phyloP scores from a whole-genome alignment of 148 eudicot species.

The Talinum fruticosum region DNA sequence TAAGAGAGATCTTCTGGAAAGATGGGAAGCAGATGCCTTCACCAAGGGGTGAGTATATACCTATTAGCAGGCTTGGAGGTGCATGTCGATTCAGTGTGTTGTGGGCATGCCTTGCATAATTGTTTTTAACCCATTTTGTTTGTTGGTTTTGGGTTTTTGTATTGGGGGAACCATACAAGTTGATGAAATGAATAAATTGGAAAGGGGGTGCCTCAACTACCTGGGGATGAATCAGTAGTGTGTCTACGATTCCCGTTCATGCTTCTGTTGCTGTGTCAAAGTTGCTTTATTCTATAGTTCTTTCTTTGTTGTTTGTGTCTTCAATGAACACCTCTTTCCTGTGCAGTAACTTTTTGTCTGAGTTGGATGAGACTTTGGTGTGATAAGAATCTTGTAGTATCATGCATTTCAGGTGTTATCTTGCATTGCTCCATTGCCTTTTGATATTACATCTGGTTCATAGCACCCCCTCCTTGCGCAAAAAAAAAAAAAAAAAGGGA shows the following conservation, averaged over 20 bases:
- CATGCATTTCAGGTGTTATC: not conserved
- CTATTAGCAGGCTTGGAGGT: slow-evolving; percentile 1
- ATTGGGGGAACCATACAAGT: not conserved
- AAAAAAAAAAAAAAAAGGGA: not conserved
- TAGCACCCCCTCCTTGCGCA: not conserved
- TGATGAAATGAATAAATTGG: not conserved
- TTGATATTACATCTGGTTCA: not conserved
- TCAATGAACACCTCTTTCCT: too few species aligned
- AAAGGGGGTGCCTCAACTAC: not conserved
- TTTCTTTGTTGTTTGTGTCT: not conserved
- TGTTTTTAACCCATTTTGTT: not conserved
- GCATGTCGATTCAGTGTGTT: slow-evolving; percentile 7
- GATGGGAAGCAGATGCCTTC: slow-evolving; percentile 47
- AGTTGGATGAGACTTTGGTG: not conserved
- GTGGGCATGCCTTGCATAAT: not conserved
- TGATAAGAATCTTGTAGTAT: not conserved
- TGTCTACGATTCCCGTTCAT: not conserved
- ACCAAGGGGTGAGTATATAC: slow-evolving; percentile 35
- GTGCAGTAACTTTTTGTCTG: not conserved
- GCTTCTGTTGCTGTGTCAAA: not conserved
- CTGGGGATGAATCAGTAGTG: not conserved
- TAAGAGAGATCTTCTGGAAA: slow-evolving; percentile 44
- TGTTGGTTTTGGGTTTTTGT: not conserved
- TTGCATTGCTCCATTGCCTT: not conserved
- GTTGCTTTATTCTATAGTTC: not conserved